Conservation (phyloP, 192 early-diverging fungal genomes). For the Coemansia sp. region DNA sequence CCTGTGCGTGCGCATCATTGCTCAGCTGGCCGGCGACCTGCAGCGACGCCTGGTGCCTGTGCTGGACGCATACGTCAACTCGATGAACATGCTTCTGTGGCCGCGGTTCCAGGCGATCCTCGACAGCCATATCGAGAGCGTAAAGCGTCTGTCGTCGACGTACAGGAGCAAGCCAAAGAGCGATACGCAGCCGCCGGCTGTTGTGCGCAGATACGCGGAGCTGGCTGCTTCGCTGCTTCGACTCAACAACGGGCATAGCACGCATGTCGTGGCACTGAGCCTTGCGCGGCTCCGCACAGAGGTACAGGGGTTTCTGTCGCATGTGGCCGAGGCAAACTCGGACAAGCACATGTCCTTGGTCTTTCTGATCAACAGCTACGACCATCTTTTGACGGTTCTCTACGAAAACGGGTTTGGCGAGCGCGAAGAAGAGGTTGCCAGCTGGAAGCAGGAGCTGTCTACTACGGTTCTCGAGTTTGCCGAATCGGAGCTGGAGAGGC, state of each 20-base stretch:
- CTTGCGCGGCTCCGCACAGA: constrained; percentile 70
- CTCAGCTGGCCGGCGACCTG: constrained; percentile 74
- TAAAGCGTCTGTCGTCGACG: constrained; percentile 63
- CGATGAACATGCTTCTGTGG: constrained; percentile 92
- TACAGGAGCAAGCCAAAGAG: constrained; percentile 57
- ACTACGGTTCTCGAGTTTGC: constrained; percentile 73
- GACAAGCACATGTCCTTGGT: constrained; percentile 68
- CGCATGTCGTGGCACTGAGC: constrained; percentile 74
- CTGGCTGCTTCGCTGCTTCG: constrained; percentile 86
- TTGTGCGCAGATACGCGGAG: constrained; percentile 83
- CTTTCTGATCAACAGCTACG: constrained; percentile 95
- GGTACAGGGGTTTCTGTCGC: constrained; percentile 70
- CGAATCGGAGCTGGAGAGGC: constrained; percentile 78
- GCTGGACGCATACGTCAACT: constrained; percentile 84
- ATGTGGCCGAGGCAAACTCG: constrained; percentile 68
- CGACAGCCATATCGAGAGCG: constrained; percentile 87
- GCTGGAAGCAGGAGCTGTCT: constrained; percentile 41
- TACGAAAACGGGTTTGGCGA: constrained; percentile 56
- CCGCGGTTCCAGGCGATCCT: constrained; percentile 81
- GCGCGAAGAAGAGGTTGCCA: constrained; percentile 47
- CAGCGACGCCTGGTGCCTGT: constrained; percentile 74
- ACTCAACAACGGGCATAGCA: constrained; percentile 84
- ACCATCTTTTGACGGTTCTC: constrained; percentile 79
- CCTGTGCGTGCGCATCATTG: constrained; percentile 85
- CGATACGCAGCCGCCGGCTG: constrained; percentile 49